phyloP scores from a whole-genome alignment of 306 rosid genomes.

The Prunus mongolica region DNA sequence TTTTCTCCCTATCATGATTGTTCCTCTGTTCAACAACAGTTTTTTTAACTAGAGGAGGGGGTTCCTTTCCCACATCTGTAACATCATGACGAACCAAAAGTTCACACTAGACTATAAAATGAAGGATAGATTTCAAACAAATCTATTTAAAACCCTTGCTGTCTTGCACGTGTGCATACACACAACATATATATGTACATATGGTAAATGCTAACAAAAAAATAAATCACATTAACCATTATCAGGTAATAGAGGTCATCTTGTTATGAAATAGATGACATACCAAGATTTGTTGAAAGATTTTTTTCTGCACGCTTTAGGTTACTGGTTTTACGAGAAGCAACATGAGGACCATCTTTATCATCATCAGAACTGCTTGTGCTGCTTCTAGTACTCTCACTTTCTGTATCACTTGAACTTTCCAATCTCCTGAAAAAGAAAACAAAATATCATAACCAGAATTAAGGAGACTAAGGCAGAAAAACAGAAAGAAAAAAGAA shows the following conservation, averaged over 20 bases:
- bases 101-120: conserved; percentile 22
- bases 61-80: conserved; percentile 48
- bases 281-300: conserved; percentile 42
- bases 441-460: conserved; percentile 21
- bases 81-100: conserved; percentile 29
- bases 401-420: conserved; percentile 61
- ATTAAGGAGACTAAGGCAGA: conserved; percentile 18
- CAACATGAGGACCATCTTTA: conserved; percentile 30
- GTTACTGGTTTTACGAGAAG: conserved; percentile 35
- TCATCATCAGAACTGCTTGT: conserved; percentile 57
- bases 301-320: conserved; percentile 37
- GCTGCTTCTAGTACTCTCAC: conserved; percentile 50
- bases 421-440: conserved; percentile 49
- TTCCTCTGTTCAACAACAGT: conserved; percentile 28
- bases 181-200: background rate
- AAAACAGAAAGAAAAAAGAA: background rate
- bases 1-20: conserved; percentile 34
- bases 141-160: background rate
- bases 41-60: conserved; percentile 28
- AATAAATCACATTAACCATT: background rate
- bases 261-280: conserved; percentile 10
- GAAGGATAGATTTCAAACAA: conserved; percentile 9
- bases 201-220: background rate
- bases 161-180: background rate
- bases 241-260: background rate